A percentile compares a stretch with the other conserved stretches of the same genome.
Evolutionary conservation across 345 rosid genomes (phyloP).

Genomic region (Populus pruinosa): DNA sequence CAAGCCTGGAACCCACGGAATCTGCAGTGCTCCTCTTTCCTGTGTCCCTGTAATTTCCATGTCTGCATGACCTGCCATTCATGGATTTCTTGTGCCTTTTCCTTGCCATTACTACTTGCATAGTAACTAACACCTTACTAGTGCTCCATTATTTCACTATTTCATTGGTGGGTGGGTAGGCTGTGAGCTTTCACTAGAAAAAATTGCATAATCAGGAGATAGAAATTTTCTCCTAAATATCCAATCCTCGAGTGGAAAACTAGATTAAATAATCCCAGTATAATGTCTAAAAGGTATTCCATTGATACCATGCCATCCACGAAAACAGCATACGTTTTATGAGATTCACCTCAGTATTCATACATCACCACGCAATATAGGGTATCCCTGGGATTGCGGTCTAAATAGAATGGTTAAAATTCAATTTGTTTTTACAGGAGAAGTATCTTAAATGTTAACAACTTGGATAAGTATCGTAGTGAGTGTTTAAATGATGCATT

Average conservation of each 20-base stretch:
- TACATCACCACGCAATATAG: too few relatives aligned
- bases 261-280: too few relatives aligned
- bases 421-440: background rate
- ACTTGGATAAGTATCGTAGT: conserved; percentile 9
- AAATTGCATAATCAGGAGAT: background rate
- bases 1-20: conserved; percentile 56
- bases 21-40: conserved; percentile 35
- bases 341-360: too few relatives aligned
- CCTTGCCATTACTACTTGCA: background rate
- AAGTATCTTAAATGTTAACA: background rate
- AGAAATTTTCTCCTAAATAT: background rate
- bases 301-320: too few relatives aligned
- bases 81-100: conserved; percentile 5
- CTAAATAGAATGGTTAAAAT: too few relatives aligned
- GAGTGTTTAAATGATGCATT: conserved; percentile 13
- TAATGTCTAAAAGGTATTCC: too few relatives aligned
- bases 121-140: background rate
- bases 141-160: background rate
- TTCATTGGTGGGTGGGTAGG: background rate
- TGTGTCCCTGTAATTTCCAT: background rate
- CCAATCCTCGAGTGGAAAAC: background rate
- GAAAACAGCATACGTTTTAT: too few relatives aligned
- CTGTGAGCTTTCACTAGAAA: background rate
- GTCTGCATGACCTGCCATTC: conserved; percentile 10
- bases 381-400: too few relatives aligned